Percentiles rank a stretch among this genome's conserved stretches.
Conservation (phyloP, 225 moss, liverwort and hornwort species). For the Physcomitrellopsis africana region DNA sequence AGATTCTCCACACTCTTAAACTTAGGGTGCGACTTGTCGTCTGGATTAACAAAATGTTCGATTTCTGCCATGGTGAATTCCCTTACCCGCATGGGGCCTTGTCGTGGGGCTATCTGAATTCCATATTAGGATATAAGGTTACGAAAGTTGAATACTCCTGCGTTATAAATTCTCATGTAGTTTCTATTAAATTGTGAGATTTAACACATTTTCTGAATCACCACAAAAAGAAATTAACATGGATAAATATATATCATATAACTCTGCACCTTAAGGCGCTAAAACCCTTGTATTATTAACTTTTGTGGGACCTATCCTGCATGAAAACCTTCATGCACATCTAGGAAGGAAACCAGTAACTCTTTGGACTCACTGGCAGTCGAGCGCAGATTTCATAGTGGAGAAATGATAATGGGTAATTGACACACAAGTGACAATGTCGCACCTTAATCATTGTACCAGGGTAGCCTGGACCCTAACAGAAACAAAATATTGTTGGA, state of each 20-base stretch:
- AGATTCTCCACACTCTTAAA: constrained; percentile 70
- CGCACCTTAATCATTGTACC: no score
- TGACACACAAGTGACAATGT: no score
- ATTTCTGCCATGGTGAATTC: constrained; percentile 94
- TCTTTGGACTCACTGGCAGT: no score
- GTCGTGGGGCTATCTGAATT: constrained; percentile 80
- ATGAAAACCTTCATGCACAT: not conserved
- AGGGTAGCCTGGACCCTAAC: not conserved
- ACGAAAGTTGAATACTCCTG: not conserved
- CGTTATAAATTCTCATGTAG: not conserved
- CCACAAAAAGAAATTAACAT: not conserved
- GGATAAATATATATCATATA: no score
- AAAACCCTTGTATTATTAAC: no score
- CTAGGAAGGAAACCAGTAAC: no score
- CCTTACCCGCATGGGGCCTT: constrained; percentile 85
- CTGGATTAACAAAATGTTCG: constrained; percentile 89
- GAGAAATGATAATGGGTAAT: no score
- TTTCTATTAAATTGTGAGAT: not conserved
- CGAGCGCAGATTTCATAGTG: no score
- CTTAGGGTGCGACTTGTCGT: constrained; percentile 85
- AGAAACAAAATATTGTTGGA: not conserved
- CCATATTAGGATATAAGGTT: not conserved
- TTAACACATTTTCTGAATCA: not conserved
- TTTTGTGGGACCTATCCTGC: not conserved
- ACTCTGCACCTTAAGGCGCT: no score